Evolutionary conservation across 2,329 filamentous ascomycete genomes (phyloP), one percentile per base, ranked within the genome.

Genomic region (Alternaria metachromatica): DNA sequence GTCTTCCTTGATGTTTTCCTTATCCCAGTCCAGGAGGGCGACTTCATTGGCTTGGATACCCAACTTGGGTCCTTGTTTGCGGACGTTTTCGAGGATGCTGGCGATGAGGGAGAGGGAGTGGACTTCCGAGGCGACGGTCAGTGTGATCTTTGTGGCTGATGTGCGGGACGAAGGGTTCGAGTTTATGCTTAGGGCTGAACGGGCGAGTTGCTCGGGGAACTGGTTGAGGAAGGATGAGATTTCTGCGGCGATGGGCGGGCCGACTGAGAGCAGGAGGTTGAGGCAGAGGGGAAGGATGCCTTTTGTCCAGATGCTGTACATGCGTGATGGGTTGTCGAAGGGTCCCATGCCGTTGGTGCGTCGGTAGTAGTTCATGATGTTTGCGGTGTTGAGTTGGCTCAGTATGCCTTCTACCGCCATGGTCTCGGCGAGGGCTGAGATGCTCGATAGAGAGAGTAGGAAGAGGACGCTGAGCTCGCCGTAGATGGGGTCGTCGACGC

Each of bases 391-490:
- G 55, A 98, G 84, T 64, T 93, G 91, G 71, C 90, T 88, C 6
- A 99, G 86, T 13, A 97, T 85, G 30, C 92, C 94, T 72, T 97
- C 93, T 44, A 93, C 90, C 0, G 95, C 96, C 71, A 99, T 89
- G 67, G 96, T 92, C 78, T 98, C 95, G 3, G 96, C 95, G 55
- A 98, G 86, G 18, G 88, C 81, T 0, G 92, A 91, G 13, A 98
- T 86, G 13, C 88, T 90, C 1, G 94, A 97, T 12, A 99, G 86
- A 70, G 97, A 92, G 21, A 97, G 88, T 13, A 99, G 86, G 80
- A 98, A 96, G 25, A 94, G 86, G 44, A 97, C 87, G 72, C 92
- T 92, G n/a, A 97, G 87, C 76, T 97, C 94, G 67, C 94, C 96
- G 78, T 97, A 98, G 28, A 98, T 85, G 0, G 96, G 95, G 76